These are phyloP conservation scores for Primulina huaijiensis DNA, from an alignment of 257 asterid genomes.

Conservation along the genomic window DNA sequence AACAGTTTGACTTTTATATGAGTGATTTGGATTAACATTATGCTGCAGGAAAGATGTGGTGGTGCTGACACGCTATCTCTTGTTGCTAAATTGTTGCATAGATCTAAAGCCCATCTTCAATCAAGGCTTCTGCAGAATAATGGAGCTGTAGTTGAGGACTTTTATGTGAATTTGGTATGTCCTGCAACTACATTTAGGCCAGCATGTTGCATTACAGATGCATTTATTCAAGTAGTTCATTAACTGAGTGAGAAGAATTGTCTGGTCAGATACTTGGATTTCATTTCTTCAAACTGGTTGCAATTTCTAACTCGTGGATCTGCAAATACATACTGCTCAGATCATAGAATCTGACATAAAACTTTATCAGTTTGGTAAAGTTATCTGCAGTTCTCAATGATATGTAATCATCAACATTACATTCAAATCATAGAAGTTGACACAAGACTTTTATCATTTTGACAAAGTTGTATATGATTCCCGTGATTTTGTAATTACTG, in stretches of 20 bases:
- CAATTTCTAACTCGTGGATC: slow-evolving; percentile 6
- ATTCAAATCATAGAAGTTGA: neutral
- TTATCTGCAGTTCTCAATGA: neutral
- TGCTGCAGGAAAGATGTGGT: slow-evolving; percentile 98
- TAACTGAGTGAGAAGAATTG: slow-evolving; percentile 11
- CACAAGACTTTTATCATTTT: neutral
- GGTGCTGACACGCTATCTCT: slow-evolving; percentile 86
- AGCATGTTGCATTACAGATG: slow-evolving; percentile 13
- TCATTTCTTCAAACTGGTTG: slow-evolving; percentile 15
- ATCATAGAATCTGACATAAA: neutral
- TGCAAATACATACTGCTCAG: neutral
- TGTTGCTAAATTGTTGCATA: slow-evolving; percentile 91
- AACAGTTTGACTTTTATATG: slow-evolving; percentile 25
- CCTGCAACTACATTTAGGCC: slow-evolving; percentile 15
- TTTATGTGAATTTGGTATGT: slow-evolving; percentile 82
- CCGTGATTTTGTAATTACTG: slow-evolving; percentile 3
- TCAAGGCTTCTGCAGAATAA: slow-evolving; percentile 80
- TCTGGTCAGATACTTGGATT: slow-evolving; percentile 12
- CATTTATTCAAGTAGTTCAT: slow-evolving; percentile 8
- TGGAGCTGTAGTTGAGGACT: slow-evolving; percentile 78
- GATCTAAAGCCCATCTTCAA: slow-evolving; percentile 87
- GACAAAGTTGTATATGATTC: neutral
- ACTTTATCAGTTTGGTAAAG: neutral
- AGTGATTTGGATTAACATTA: slow-evolving; percentile 29
- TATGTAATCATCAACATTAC: neutral